Base-by-base conservation (phyloP, 805 yeast genomes). In the Yarrowia yakushimensis region DNA sequence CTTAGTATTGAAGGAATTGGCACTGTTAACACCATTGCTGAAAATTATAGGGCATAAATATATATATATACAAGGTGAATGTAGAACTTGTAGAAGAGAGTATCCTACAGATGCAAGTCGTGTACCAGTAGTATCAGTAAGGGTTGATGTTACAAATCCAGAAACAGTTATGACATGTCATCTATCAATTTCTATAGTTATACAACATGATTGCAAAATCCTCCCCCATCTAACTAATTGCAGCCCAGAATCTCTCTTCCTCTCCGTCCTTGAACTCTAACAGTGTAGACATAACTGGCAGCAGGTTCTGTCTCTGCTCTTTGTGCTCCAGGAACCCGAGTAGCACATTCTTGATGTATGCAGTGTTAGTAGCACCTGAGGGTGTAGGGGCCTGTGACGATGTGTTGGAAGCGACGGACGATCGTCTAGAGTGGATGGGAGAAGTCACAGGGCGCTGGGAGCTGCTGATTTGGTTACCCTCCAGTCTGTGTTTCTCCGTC, bases 321-420 rank as follows among this genome's bases (percentile, higher is more conserved):
- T 82, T 88, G 71, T 89, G 97, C 70, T 92, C 97, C 62, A 94
- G 74, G 71, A 88, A 94, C 1, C 97, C 97, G 2, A 93, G 76
- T n/a, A 93, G 73, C 2, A 93, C 97, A 71, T 94, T 94, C 72
- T 88, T 89, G 59, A 91, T 79, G 71, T 93, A 93, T 12, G 96
- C 89, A 20, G 86, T 78, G 68, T 84, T 87, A 50, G 78, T 79
- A 13, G 61, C 48, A 12, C 48, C n/a, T 6, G 46, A 28, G n/a
- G 46, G 46, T 12, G 45, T 36, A 6, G 43, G 61, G 71, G 71
- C 23, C 69, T 48, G 64, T 2, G 63, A 34, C 4, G 48, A 50
- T 3, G 62, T 27, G 22, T 43, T 25, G 12, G 62, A 57, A 6
- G 64, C 62, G 11, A 60, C 33, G 13, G 65, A 63, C 12, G 63